Evolutionary conservation across 176 grass and related monocot species (phyloP), one percentile per base, ranked within the genome.

Genomic region (Carex pumila): DNA sequence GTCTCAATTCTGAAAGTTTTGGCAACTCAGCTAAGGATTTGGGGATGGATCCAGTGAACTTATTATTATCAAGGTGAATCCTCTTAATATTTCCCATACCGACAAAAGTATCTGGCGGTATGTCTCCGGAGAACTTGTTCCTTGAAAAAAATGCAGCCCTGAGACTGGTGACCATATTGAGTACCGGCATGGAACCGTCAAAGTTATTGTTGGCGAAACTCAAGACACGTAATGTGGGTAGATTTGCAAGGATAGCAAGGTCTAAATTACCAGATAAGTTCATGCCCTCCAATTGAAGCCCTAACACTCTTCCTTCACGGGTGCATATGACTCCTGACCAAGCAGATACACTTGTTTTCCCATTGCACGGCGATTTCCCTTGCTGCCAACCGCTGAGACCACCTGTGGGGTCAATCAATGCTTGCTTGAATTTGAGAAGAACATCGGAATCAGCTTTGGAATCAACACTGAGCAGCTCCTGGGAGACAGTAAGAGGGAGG

Each of bases 221-320:
- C 4, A 95, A 79, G 49, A 87, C 89, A 32, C 96, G 91, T 18
- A 99, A 86, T 31, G 81, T 39, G 0, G 5, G 55, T 3, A 95
- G 39, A 5, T 11, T 19, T 31, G 18, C 73, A 80, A 99, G 92
- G 3, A 83, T 7, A 32, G 7, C n/a, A 1, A 95, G 59, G 80
- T 95, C 85, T n/a, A 95, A 69, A 47, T 12, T 85, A 64, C 96
- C 96, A 7, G 91, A 87, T 11, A 99, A 67, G 17, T 84, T 68
- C 92, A 90, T 84, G 63, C 63, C 81, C 88, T 98, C 95, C n/a
- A 95, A 83, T 87, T 93, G 91, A 83, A 98, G 83, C 57, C 95
- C 95, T 10, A 83, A 76, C 0, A 95, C 89, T 62, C 68, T 65
- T 65, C 43, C 80, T 36, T 72, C 84, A 1, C 79, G 82, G 83